Evolutionary conservation across 2,329 filamentous ascomycete species (phyloP), one percentile per base, ranked within the genome.

Genomic region (Endocalyx cinctus): DNA sequence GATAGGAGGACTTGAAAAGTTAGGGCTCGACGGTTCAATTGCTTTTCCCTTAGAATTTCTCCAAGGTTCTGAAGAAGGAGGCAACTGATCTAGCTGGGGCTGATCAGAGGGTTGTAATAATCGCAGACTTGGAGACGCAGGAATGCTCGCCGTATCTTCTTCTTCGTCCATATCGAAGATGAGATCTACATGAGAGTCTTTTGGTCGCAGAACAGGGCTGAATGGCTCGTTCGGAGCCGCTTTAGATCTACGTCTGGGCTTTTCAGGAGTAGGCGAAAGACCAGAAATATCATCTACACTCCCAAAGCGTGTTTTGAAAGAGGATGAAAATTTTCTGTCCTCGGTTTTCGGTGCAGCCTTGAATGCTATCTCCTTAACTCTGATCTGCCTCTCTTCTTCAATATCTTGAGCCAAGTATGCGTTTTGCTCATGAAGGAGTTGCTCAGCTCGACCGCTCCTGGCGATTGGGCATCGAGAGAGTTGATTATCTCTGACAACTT

Each of bases 131-230:
- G 52, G 54, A 11, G 57, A 47, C 6, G 45, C 35, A 3, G 60
- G 55, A 30, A 57, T 64, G 17, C 43, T 41, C 6, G 46, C 35
- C 2, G 45, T 47, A 6, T 57, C 49, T 1, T 70, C 72, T 27
- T 88, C 87, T 23, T 94, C 88, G 38, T 95, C 90, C 88, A 96
- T 96, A 45, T 87, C 79, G 53, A 96, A 96, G 58, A 95, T 94
- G 34, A 96, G 70, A 47, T 96, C 89, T 23, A 71, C 72, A 2
- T 72, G 66, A 1, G 84, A 89, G 14, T 71, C 72, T 49, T 79
- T 87, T 2, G 82, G 71, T 34, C 77, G 80, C 27, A 92, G 66
- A 13, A 64, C 69, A 1, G 87, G 87, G 35, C 79, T 86, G 32
- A 74, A 70, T 0, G 71, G 67, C 39, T 78, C 77, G 42, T 79